Conservation (phyloP, 2,329 filamentous ascomycete genomes). For the Aspergillus sp. region DNA sequence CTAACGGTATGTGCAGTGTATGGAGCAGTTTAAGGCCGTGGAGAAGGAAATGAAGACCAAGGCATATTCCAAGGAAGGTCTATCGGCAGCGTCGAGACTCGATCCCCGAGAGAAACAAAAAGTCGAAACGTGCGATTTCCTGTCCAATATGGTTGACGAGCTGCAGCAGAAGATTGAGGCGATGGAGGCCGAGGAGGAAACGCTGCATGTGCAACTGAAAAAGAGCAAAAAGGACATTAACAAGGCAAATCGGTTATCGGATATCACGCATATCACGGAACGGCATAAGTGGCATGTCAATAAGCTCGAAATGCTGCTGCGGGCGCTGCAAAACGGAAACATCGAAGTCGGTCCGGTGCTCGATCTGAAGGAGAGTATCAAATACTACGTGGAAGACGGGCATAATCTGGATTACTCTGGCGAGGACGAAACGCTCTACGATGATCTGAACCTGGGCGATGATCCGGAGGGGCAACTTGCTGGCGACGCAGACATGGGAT, state of each 20-base stretch:
- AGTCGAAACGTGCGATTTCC: conserved; percentile 76
- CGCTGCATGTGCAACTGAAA: conserved; percentile 80
- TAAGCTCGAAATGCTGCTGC: conserved; percentile 82
- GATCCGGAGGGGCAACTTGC: conserved; percentile 71
- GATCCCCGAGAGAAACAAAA: conserved; percentile 98
- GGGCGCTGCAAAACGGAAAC: conserved; percentile 85
- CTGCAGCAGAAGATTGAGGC: conserved; percentile 89
- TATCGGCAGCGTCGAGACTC: conserved; percentile 82
- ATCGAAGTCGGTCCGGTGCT: conserved; percentile 81
- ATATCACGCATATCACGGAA: conserved; percentile 76
- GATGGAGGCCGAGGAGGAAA: conserved; percentile 81
- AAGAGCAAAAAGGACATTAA: conserved; percentile 81
- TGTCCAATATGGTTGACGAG: conserved; percentile 80
- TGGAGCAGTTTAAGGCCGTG: conserved; percentile 99
- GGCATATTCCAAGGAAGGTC: conserved; percentile 94
- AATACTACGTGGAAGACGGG: conserved; percentile 89
- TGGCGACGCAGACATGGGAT: conserved; percentile 73
- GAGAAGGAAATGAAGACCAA: conserved; percentile 99
- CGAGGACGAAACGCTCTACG: conserved; percentile 90
- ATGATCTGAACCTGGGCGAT: conserved; percentile 84
- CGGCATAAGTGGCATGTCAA: conserved; percentile 94
- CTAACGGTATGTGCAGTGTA: conserved; percentile 42
- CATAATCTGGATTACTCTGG: conserved; percentile 75
- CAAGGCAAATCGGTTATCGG: conserved; percentile 79
- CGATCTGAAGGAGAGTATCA: conserved; percentile 83